A percentile compares a stretch with the other conserved stretches of the same genome.
Evolutionary conservation across 2,329 filamentous ascomycete species (phyloP).

Genomic region (Alternaria arbusti): DNA sequence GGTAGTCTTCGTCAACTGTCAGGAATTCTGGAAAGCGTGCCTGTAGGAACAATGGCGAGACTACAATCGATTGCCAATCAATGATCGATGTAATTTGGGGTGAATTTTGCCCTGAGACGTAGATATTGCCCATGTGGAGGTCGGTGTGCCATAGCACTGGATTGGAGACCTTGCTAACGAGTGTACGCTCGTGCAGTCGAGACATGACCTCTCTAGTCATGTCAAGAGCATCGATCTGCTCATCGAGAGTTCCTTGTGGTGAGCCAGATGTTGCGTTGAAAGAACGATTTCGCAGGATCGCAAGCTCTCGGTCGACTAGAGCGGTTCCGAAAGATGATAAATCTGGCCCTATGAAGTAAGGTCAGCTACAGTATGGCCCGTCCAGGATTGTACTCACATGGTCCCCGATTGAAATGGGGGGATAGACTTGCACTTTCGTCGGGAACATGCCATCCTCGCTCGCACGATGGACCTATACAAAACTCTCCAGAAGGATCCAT

Average conservation of each 20-base stretch:
- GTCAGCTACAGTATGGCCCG: conserved; percentile 5
- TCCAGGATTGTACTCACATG: conserved; percentile 13
- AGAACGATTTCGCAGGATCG: conserved; percentile 5
- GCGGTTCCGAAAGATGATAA: conserved; percentile 26
- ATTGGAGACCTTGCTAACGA: conserved; percentile 8
- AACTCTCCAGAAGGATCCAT: conserved; percentile 18
- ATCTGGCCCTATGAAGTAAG: conserved; percentile 17
- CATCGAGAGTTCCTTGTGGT: conserved; percentile 19
- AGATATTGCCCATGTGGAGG: conserved; percentile 50
- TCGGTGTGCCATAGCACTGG: conserved; percentile 40
- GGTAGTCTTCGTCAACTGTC: conserved; percentile 20
- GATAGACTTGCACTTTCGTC: neutral
- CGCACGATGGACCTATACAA: conserved; percentile 27
- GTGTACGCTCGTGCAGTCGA: conserved; percentile 9
- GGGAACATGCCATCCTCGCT: conserved; percentile 13
- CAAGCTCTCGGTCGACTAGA: conserved; percentile 24
- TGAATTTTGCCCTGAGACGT: conserved; percentile 23
- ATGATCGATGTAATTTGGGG: conserved; percentile 29
- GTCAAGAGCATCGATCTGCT: conserved; percentile 16
- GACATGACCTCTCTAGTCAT: conserved; percentile 21
- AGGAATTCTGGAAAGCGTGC: conserved; percentile 26
- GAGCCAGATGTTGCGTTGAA: neutral
- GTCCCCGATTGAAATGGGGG: conserved; percentile 14
- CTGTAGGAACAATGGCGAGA: conserved; percentile 26
- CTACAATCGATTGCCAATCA: conserved; percentile 32